phyloP scores from a whole-genome alignment of 225 moss, liverwort and hornwort genomes.

The Sphagnum contortum region DNA sequence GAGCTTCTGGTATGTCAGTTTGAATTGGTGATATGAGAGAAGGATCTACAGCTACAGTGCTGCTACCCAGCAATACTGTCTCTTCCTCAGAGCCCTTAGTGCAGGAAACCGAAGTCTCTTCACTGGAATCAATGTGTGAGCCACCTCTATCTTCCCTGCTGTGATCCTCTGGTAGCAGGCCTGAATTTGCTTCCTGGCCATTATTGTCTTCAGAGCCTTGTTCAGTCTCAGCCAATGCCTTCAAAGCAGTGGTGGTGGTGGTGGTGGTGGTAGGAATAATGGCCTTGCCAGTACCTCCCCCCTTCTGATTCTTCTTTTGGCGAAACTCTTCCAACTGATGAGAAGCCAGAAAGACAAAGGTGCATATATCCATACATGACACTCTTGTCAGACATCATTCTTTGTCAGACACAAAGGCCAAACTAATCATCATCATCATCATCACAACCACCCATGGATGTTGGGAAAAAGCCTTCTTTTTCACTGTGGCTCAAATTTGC shows the following conservation, averaged over 20 bases:
- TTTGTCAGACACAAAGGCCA: no score
- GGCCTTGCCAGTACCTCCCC: constrained; percentile 4
- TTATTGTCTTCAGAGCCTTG: constrained; percentile 20
- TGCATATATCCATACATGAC: constrained; percentile 27
- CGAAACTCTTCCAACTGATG: constrained; percentile 82
- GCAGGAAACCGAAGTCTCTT: background rate
- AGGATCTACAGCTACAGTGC: constrained; percentile 6
- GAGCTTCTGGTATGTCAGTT: constrained; percentile 18
- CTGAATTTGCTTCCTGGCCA: no score
- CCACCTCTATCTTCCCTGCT: no score
- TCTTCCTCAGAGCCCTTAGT: constrained; percentile 20
- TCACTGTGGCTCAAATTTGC: no score
- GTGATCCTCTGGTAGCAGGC: no score
- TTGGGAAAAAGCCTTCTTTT: no score
- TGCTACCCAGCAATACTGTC: constrained; percentile 6
- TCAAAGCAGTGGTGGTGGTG: constrained; percentile 36
- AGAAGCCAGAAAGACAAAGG: constrained; percentile 18
- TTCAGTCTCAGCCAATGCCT: constrained; percentile 45
- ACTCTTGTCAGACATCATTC: constrained; percentile 19
- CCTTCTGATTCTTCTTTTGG: constrained; percentile 78
- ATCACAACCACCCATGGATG: no score
- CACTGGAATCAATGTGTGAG: no score
- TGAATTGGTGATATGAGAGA: constrained; percentile 27
- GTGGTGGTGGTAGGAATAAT: constrained; percentile 20
- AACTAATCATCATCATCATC: no score